Conservation (phyloP, 2,329 filamentous ascomycete genomes). For the Venturia asperata region DNA sequence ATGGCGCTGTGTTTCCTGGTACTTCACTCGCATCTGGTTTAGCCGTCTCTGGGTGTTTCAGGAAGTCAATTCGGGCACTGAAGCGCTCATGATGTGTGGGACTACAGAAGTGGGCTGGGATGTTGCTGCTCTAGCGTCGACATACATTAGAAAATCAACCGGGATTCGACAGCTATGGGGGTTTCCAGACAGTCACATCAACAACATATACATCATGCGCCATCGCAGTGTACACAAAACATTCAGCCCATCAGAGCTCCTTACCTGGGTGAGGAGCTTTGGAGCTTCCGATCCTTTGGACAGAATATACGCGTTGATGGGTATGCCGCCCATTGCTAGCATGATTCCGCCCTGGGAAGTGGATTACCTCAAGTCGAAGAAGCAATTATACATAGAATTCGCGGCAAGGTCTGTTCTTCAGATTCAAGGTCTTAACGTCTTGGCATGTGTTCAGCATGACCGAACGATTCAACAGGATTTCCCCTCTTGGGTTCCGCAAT, state of each 20-base stretch:
- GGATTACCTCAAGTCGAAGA: background rate
- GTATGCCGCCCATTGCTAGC: background rate
- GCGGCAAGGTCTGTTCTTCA: constrained; percentile 2
- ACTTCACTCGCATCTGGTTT: constrained; percentile 8
- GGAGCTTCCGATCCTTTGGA: constrained; percentile 11
- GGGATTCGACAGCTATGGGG: background rate
- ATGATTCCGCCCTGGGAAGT: background rate
- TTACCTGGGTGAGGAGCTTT: background rate
- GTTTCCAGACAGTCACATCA: background rate
- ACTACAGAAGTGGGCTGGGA: background rate
- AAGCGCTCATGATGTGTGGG: constrained; percentile 15
- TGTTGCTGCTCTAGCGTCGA: constrained; percentile 4
- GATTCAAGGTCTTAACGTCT: constrained; percentile 1
- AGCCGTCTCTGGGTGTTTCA: constrained; percentile 17
- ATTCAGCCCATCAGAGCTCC: background rate
- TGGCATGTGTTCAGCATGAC: background rate
- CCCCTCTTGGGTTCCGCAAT: constrained; percentile 19
- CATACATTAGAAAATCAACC: constrained; percentile 9
- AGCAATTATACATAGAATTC: constrained; percentile 2
- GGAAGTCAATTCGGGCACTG: constrained; percentile 5
- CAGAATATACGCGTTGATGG: constrained; percentile 15
- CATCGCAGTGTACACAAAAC: constrained; percentile 9
- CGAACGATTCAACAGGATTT: background rate
- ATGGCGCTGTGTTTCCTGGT: constrained; percentile 9
- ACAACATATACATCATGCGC: constrained; percentile 17